Conservation (phyloP, 768 basidiomycete species). For the Peribolospora kevripleyi region DNA sequence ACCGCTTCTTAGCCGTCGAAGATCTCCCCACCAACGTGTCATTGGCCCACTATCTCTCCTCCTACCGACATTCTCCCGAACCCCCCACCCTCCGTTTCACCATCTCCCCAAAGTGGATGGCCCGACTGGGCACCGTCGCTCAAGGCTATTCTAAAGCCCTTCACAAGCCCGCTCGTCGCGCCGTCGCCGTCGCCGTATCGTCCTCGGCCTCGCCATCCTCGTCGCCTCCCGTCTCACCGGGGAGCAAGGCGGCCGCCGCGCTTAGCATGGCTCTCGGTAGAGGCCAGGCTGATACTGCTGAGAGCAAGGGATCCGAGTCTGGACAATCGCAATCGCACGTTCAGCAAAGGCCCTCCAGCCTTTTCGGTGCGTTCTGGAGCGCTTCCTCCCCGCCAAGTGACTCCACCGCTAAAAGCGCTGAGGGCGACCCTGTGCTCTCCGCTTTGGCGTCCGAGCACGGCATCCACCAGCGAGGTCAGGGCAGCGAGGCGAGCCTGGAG, state of each 20-base stretch:
- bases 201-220: background rate
- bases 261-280: background rate
- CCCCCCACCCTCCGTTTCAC: background rate
- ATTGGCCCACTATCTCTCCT: background rate
- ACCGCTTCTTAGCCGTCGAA: too few relatives aligned
- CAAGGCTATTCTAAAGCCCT: conserved; percentile 14
- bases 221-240: background rate
- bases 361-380: conserved; percentile 5
- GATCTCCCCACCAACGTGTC: background rate
- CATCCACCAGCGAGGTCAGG: too few relatives aligned
- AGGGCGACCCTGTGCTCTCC: too few relatives aligned
- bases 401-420: background rate
- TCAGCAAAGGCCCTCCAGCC: conserved; percentile 4
- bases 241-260: background rate
- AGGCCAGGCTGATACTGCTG: background rate
- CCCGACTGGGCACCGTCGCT: conserved; percentile 2
- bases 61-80: background rate
- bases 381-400: background rate
- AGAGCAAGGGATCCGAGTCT: background rate
- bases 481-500: conserved; percentile 8
- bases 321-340: background rate
- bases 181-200: conserved; percentile 4
- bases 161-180: conserved; percentile 21
- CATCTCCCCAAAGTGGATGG: conserved; percentile 1
- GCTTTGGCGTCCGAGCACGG: too few relatives aligned